Evolutionary conservation across 1,284 basidiomycete species (phyloP).

Genomic region (Volvariella surrecta): DNA sequence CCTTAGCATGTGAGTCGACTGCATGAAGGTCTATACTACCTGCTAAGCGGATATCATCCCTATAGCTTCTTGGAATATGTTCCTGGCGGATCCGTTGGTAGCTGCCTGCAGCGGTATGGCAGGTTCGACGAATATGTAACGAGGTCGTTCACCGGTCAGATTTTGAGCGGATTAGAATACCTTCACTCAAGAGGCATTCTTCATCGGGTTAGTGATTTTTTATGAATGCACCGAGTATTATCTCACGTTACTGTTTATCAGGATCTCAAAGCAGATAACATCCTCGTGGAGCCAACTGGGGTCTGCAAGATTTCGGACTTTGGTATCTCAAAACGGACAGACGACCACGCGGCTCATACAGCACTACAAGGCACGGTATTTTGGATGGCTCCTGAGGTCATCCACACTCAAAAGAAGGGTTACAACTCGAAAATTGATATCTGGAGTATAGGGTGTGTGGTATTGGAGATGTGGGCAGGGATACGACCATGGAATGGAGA

Average conservation of each 20-base stretch:
- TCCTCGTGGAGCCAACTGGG: slow-evolving; percentile 89
- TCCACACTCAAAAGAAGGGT: slow-evolving; percentile 74
- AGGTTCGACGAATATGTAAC: slow-evolving; percentile 91
- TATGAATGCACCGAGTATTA: slow-evolving; percentile 5
- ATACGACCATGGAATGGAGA: slow-evolving; percentile 88
- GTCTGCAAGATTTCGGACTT: slow-evolving; percentile 99
- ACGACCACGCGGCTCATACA: slow-evolving; percentile 78
- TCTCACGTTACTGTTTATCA: slow-evolving; percentile 19
- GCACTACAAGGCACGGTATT: slow-evolving; percentile 97
- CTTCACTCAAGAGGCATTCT: slow-evolving; percentile 89
- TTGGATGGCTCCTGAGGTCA: slow-evolving; percentile 99
- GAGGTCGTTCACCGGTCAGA: slow-evolving; percentile 90
- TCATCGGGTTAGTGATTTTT: slow-evolving; percentile 60
- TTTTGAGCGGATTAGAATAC: slow-evolving; percentile 88
- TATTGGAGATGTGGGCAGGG: slow-evolving; percentile 98
- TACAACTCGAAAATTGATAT: slow-evolving; percentile 98
- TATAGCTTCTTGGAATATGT: slow-evolving; percentile 94
- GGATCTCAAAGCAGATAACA: slow-evolving; percentile 98
- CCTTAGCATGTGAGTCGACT: slow-evolving; percentile 80
- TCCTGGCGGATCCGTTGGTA: slow-evolving; percentile 93
- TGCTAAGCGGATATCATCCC: slow-evolving; percentile 3
- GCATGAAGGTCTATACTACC: not conserved
- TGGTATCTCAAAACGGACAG: slow-evolving; percentile 89
- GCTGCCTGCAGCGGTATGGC: slow-evolving; percentile 87
- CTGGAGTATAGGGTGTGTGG: slow-evolving; percentile 96